phyloP scores from a whole-genome alignment of 2,329 filamentous ascomycete species.

The Neonectria punicea region DNA sequence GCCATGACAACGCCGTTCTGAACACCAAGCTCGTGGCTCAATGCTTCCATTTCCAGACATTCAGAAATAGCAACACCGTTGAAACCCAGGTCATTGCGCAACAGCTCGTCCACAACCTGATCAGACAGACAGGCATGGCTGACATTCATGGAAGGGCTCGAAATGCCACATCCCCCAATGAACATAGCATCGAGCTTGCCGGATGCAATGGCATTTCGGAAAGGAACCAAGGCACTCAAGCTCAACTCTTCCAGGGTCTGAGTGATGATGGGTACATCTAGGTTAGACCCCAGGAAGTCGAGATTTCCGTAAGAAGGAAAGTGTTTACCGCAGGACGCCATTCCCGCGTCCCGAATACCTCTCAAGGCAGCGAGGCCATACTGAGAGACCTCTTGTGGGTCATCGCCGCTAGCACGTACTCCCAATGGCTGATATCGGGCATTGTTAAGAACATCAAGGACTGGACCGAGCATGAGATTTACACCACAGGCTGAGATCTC shows the following conservation, averaged over 20 bases:
- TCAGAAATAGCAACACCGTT: slow-evolving; percentile 94
- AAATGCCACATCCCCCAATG: slow-evolving; percentile 92
- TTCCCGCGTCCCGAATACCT: slow-evolving; percentile 89
- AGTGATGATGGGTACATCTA: slow-evolving; percentile 95
- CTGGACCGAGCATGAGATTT: slow-evolving; percentile 94
- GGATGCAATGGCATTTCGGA: slow-evolving; percentile 86
- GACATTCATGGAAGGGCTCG: slow-evolving; percentile 90
- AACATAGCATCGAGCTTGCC: slow-evolving; percentile 92
- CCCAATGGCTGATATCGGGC: slow-evolving; percentile 90
- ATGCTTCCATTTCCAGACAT: slow-evolving; percentile 94
- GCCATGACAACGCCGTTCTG: slow-evolving; percentile 98
- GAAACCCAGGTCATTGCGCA: slow-evolving; percentile 90
- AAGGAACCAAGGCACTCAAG: slow-evolving; percentile 90
- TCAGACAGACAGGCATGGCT: slow-evolving; percentile 95
- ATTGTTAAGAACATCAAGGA: slow-evolving; percentile 93
- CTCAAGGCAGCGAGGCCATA: slow-evolving; percentile 92
- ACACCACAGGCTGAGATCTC: slow-evolving; percentile 94
- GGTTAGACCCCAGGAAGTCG: slow-evolving; percentile 88
- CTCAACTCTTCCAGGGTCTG: slow-evolving; percentile 93
- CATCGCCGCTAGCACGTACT: slow-evolving; percentile 89
- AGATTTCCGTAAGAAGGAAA: slow-evolving; percentile 97
- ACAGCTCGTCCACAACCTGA: slow-evolving; percentile 89
- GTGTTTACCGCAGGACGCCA: slow-evolving; percentile 93
- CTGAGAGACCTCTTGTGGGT: slow-evolving; percentile 93
- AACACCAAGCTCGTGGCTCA: slow-evolving; percentile 96